phyloP scores from a whole-genome alignment of 495 filamentous ascomycete species.

The Neurospora sp. region DNA sequence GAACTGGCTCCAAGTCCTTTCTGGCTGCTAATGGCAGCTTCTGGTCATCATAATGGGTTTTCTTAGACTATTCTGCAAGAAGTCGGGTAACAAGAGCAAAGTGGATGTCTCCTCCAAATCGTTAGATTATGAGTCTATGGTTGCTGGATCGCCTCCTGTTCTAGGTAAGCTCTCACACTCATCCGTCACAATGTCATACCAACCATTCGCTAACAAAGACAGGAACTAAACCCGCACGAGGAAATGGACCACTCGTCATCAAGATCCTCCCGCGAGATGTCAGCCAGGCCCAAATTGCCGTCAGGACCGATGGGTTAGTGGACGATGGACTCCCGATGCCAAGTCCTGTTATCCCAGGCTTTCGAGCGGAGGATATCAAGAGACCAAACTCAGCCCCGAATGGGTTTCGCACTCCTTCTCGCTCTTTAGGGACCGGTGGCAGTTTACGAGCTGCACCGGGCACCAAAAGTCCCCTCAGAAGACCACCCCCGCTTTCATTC shows the following conservation, averaged over 20 bases:
- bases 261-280: conserved; percentile 21
- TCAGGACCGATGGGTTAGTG: not conserved
- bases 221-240: conserved; percentile 25
- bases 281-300: conserved; percentile 12
- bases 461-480: conserved; percentile 6
- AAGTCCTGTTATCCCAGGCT: conserved; percentile 18
- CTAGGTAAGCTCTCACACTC: conserved; percentile 24
- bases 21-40: conserved; percentile 14
- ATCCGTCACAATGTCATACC: conserved; percentile 13
- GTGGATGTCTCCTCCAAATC: conserved; percentile 16
- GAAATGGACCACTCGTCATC: conserved; percentile 19
- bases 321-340: not conserved
- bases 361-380: conserved; percentile 13
- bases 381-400: conserved; percentile 33
- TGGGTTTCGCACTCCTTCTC: not conserved
- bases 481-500: conserved; percentile 20
- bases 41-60: conserved; percentile 28
- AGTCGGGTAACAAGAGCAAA: conserved; percentile 14
- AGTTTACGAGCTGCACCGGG: not conserved
- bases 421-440: not conserved
- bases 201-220: conserved; percentile 11
- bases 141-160: conserved; percentile 18
- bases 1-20: not conserved
- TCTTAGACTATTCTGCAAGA: conserved; percentile 30
- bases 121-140: conserved; percentile 18